Evolutionary conservation across 345 rosid species (phyloP).

Genomic region (Balakata baccata): DNA sequence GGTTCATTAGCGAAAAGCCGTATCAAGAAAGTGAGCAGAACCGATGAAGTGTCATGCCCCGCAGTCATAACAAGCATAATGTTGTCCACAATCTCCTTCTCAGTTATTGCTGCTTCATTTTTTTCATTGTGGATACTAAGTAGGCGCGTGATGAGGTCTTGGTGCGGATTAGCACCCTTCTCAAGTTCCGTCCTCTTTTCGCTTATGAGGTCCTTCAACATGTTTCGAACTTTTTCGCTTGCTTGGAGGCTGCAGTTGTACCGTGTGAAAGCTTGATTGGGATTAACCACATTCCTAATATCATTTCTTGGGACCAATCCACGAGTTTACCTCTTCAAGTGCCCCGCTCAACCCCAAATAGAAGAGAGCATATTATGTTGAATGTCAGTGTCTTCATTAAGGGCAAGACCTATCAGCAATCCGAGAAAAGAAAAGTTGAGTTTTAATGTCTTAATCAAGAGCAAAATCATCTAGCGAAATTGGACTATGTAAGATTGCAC

Average conservation of each 20-base stretch:
- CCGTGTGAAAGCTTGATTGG: constrained; percentile 48
- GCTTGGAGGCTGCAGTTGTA: constrained; percentile 41
- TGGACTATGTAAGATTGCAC: too few species aligned
- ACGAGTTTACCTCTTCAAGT: constrained; percentile 29
- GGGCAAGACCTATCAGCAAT: constrained; percentile 40
- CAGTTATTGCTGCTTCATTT: constrained; percentile 26
- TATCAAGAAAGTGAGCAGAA: constrained; percentile 46
- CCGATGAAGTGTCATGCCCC: constrained; percentile 52
- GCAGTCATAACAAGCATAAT: constrained; percentile 53
- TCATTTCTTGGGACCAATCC: constrained; percentile 32
- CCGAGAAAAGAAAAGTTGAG: background rate
- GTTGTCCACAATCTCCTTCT: constrained; percentile 51
- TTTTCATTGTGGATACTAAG: constrained; percentile 26
- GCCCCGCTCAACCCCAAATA: constrained; percentile 45
- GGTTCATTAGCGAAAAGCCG: constrained; percentile 44
- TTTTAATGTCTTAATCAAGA: background rate
- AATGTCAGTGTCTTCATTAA: constrained; percentile 49
- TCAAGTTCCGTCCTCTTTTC: constrained; percentile 39
- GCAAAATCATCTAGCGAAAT: background rate
- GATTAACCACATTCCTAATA: constrained; percentile 47
- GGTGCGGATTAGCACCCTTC: constrained; percentile 23
- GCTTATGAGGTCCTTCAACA: constrained; percentile 32
- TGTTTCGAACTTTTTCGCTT: constrained; percentile 29
- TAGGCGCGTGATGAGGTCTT: constrained; percentile 49
- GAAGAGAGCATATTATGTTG: constrained; percentile 45